Evolutionary conservation across 2,329 filamentous ascomycete genomes (phyloP).

Genomic region (Mycosphaerelloides madeirae): DNA sequence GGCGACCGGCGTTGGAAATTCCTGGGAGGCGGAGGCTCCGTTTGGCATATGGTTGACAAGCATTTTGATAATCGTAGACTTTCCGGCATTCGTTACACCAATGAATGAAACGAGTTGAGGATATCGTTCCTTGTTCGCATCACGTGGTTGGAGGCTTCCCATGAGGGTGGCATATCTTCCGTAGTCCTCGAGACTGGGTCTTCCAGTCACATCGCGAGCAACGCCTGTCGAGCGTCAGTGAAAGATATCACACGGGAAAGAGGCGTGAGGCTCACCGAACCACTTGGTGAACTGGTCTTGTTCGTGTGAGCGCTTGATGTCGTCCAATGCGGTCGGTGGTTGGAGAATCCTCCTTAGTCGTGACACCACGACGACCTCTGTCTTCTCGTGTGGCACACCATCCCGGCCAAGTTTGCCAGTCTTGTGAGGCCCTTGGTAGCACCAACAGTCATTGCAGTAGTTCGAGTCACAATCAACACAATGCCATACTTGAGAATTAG

Average conservation of each 20-base stretch:
- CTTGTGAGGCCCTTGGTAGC: constrained; percentile 15
- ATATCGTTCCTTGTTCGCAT: constrained; percentile 17
- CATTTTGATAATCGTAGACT: constrained; percentile 47
- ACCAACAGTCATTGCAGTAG: constrained; percentile 15
- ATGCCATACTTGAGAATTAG: constrained; percentile 3
- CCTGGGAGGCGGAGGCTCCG: constrained; percentile 21
- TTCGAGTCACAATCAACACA: constrained; percentile 14
- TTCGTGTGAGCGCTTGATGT: neutral
- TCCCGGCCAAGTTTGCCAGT: constrained; percentile 18
- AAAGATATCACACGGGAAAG: neutral
- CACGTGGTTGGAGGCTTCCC: constrained; percentile 19
- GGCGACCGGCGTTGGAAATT: constrained; percentile 39
- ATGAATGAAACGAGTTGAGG: constrained; percentile 27
- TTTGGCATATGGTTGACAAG: constrained; percentile 36
- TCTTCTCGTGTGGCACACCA: constrained; percentile 27
- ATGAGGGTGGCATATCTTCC: constrained; percentile 42
- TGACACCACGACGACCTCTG: constrained; percentile 18
- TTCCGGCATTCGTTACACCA: constrained; percentile 38
- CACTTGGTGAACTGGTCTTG: neutral
- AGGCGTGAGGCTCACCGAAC: too few species aligned
- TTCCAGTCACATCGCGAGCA: constrained; percentile 21
- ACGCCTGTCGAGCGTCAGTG: constrained; percentile 14
- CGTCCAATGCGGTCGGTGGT: constrained; percentile 8
- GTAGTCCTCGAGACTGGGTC: constrained; percentile 35
- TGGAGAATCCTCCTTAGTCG: constrained; percentile 19